These are phyloP conservation scores for Penicillium turbatum DNA, from an alignment of 495 filamentous ascomycete genomes.

Conservation along the genomic window DNA sequence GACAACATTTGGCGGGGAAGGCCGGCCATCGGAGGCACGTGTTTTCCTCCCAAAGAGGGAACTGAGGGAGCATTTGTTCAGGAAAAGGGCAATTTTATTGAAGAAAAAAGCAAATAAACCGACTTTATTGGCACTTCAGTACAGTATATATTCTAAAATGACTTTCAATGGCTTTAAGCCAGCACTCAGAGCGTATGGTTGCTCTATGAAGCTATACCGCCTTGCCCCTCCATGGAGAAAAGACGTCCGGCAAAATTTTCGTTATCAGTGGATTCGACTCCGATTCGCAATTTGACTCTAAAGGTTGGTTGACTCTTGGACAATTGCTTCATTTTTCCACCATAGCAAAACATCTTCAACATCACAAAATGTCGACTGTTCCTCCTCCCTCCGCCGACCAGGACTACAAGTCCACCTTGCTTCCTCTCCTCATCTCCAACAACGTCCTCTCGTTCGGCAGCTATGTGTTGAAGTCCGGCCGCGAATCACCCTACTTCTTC, in stretches of 20 bases:
- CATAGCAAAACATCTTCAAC: background rate
- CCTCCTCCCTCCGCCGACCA: slow-evolving; percentile 28
- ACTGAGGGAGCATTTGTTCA: background rate
- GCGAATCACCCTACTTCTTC: slow-evolving; percentile 98
- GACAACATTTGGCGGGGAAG: slow-evolving; percentile 22
- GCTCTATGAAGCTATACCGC: background rate
- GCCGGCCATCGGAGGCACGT: slow-evolving; percentile 32
- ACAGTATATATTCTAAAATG: background rate
- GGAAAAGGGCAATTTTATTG: too few species aligned
- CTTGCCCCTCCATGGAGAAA: slow-evolving; percentile 19
- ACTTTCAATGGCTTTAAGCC: background rate
- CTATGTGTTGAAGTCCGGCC: slow-evolving; percentile 86
- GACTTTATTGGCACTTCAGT: too few species aligned
- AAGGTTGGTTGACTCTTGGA: background rate
- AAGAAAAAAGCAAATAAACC: background rate
- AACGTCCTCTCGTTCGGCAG: slow-evolving; percentile 82
- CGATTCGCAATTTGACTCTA: slow-evolving; percentile 7
- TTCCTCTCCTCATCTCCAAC: slow-evolving; percentile 65
- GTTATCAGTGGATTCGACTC: slow-evolving; percentile 4
- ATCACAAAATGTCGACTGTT: slow-evolving; percentile 21
- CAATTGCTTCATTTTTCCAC: slow-evolving; percentile 3
- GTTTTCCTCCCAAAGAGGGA: slow-evolving; percentile 7
- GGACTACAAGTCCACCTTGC: slow-evolving; percentile 63
- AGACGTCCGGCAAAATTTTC: slow-evolving; percentile 20
- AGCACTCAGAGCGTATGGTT: too few species aligned